phyloP scores from a whole-genome alignment of 2,329 filamentous ascomycete genomes.

The Sporothrix pallida region DNA sequence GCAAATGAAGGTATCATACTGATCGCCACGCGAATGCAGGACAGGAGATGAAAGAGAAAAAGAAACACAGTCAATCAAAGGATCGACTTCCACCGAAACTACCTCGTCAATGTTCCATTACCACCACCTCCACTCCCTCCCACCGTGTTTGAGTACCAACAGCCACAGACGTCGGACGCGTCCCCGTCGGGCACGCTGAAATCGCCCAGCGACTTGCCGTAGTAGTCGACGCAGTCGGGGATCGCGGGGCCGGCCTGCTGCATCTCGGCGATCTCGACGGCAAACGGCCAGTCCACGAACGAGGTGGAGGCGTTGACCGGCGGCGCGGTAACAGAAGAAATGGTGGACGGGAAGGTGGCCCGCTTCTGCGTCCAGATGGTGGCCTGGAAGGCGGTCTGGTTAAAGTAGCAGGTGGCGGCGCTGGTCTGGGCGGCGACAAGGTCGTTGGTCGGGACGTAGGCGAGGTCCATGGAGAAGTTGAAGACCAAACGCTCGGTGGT shows the following conservation, averaged over 20 bases:
- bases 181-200: constrained; percentile 40
- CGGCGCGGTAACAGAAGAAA: constrained; percentile 35
- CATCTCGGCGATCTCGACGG: constrained; percentile 60
- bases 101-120: constrained; percentile 25
- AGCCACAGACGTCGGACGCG: constrained; percentile 47
- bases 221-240: constrained; percentile 58
- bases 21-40: neutral
- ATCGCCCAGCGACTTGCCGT: constrained; percentile 48
- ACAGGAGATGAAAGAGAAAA: neutral
- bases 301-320: constrained; percentile 37
- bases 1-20: constrained; percentile 15
- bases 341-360: constrained; percentile 42
- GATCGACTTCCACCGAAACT: neutral
- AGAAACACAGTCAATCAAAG: neutral
- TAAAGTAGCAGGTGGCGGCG: constrained; percentile 63
- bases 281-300: constrained; percentile 61
- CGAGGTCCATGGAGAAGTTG: constrained; percentile 58
- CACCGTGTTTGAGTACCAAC: constrained; percentile 47
- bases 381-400: constrained; percentile 60
- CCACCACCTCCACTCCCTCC: neutral
- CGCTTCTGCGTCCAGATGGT: constrained; percentile 62
- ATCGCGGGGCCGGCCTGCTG: constrained; percentile 55
- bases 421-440: constrained; percentile 51
- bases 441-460: constrained; percentile 53
- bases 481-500: constrained; percentile 64